Evolutionary conservation across 495 filamentous ascomycete genomes (phyloP), one percentile per base, ranked within the genome.

Genomic region (Talaromyces proteolyticus): DNA sequence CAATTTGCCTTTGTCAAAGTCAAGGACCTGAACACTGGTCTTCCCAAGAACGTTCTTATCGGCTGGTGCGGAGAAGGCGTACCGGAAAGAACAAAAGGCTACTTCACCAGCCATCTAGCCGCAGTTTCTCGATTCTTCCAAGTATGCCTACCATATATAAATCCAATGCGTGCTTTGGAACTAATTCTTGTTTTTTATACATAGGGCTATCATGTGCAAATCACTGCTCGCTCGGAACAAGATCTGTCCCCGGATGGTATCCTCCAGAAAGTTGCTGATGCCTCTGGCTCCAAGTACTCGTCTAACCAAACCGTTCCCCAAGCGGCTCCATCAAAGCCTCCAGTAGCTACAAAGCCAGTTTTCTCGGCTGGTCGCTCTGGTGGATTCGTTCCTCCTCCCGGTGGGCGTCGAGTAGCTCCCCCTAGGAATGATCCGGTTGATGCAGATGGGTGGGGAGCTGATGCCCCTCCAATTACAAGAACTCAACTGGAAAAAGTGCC

Each of bases 51-150:
- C 63, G 90, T 93, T 38, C 74, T 99, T 44, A 89, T 99, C 58
- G 91, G 84, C 38, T 99, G 93, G 93, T 99, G 93, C 64, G 93
- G 93, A 38, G 91, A 95, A 57, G 94, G 94, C 50, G 93, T 99
- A n/a, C 93, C 93, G 6, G 93, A 97, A 72, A 77, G 91, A 57
- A 96, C 91, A 14, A 97, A 97, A 63, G 93, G 93, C 20, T 97
- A 97, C 63, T 99, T 97, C 60, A 96, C 89, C 26, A 96, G 90
- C 61, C 91, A 99, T 70, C 66, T 91, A 17, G 82, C 88, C 51
- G 82, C 88, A 16, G 89, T 96, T 22, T 84, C 89, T 24, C 96
- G 94, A 65, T 75, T 95, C 50, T 76, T 99, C 21, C 91, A 95
- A 72, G 82, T 85, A 68, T 68, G 77, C 48, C 10, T n/a, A n/a